These are phyloP conservation scores for Candida coleopterorum DNA, from an alignment of 805 yeast genomes.

Conservation along the genomic window DNA sequence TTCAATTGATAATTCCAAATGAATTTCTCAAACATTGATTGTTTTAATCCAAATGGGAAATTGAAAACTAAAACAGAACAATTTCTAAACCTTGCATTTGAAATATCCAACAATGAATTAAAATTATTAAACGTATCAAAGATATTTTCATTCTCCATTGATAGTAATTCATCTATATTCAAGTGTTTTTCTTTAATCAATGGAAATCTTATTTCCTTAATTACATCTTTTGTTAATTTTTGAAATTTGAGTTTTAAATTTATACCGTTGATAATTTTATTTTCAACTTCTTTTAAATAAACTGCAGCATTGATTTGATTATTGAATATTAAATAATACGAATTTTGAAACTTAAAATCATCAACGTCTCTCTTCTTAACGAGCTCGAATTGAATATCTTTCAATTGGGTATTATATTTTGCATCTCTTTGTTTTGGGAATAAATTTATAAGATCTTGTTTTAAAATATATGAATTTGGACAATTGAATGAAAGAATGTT, in stretches of 20 bases:
- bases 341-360: slow-evolving; percentile 40
- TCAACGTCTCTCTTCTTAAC: slow-evolving; percentile 47
- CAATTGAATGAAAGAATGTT: slow-evolving; percentile 37
- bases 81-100: slow-evolving; percentile 17
- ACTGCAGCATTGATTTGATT: slow-evolving; percentile 44
- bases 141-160: not conserved
- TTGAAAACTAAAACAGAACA: slow-evolving; percentile 38
- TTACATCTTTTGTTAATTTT: not conserved
- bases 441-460: slow-evolving; percentile 36
- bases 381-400: slow-evolving; percentile 30
- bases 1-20: slow-evolving; percentile 50
- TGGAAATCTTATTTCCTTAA: slow-evolving; percentile 1
- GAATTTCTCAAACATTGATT: slow-evolving; percentile 28
- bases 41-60: slow-evolving; percentile 41
- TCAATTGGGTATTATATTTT: slow-evolving; percentile 13
- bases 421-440: slow-evolving; percentile 33
- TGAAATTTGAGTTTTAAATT: slow-evolving; percentile 6
- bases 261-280: slow-evolving; percentile 47
- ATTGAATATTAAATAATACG: slow-evolving; percentile 52
- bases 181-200: not conserved
- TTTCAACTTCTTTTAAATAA: slow-evolving; percentile 46
- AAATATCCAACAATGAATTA: slow-evolving; percentile 12
- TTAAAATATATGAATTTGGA: slow-evolving; percentile 31
- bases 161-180: not conserved
- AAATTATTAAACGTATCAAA: slow-evolving; percentile 8